phyloP scores from a whole-genome alignment of 129 eudicot species.

The carrot (Daucus carota) region DH1_v3.0 NC_030382.2:47538501-47539000 shows the following conservation, averaged over 20 bases:
- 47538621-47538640: constrained; percentile 18
- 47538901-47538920: constrained; percentile 37
- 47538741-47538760: constrained; percentile 34
- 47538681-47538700: constrained; percentile 65
- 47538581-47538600: constrained; percentile 96
- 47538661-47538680: constrained; percentile 59
- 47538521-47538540: constrained; percentile 36
- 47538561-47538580: constrained; percentile 98
- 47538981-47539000: constrained; percentile 36
- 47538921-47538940: constrained; percentile 44
- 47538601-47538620: constrained; percentile 59
- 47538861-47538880: not conserved
- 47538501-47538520: constrained; percentile 63
- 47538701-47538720: constrained; percentile 81
- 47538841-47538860: constrained; percentile 7
- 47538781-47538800: constrained; percentile 2
- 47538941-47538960: constrained; percentile 48
- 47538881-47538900: constrained; percentile 8
- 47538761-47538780: constrained; percentile 24
- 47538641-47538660: constrained; percentile 34
- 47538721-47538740: constrained; percentile 85
- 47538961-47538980: constrained; percentile 63
- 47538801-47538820: constrained; percentile 7
- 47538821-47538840: constrained; percentile 9
- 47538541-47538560: constrained; percentile 84